Base-by-base conservation (phyloP, 2,329 filamentous ascomycete species). In the Colletotrichum salicis region DNA sequence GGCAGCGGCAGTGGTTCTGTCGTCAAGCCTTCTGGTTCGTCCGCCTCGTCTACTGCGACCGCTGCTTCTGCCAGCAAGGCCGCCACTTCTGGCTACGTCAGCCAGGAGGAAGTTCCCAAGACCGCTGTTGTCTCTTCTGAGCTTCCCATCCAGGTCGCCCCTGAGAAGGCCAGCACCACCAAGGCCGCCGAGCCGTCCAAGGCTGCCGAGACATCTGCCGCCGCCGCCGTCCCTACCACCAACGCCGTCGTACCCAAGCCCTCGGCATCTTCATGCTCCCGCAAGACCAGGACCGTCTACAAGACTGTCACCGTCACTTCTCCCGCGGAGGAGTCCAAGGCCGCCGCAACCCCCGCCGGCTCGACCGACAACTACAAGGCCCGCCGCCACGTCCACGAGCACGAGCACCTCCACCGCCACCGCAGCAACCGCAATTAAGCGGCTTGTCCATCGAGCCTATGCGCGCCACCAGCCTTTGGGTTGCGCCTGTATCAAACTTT, bases 301-400 rank as follows among this genome's bases (percentile, higher is more conserved):
- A 80, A 85, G 75, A 85, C 86, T 2, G 81, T 86, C 13, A 86
- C 85, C 11, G 81, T 87, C 33, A 79, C 76, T 12, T 78, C 78
- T 56, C 85, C 86, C 29, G 87, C 86, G 22, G 85, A 88, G 75
- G 85, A 85, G 31, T 83, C 82, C 27, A 31, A 48, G 11, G 11
- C 69, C n/a, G 51, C 68, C 3, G 55, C 69, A 24, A 37, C 69
- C 29, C 58, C 57, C 11, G 41, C 31, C 27, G 59, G 65, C n/a
- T 52, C 54, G 15, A 62, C 33, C 27, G 57, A 67, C 22, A 60
- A 64, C 54, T 60, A 74, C 27, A 80, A 80, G 74, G 70, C 73
- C 10, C 80, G 81, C 68, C 81, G 83, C 68, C 81, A 84, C 74
- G 72, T 76, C 22, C 82, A 82, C 73, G 78, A 81, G 69, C 83